Conservation (phyloP, 495 filamentous ascomycete species). For the Penicillium crystallinum region DNA sequence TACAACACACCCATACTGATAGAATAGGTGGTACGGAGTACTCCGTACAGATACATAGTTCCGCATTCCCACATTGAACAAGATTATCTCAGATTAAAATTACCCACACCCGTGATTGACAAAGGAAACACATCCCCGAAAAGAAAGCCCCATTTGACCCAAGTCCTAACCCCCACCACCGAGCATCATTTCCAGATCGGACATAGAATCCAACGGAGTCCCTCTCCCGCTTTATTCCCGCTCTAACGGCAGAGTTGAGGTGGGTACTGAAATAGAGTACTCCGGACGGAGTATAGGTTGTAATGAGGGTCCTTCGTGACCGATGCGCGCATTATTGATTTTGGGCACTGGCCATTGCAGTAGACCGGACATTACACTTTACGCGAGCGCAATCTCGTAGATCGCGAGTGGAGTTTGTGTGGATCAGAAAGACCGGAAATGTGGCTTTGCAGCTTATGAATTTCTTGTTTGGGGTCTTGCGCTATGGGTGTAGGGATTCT, state of each 20-base stretch:
- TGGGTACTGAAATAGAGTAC: background rate
- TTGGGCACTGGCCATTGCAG: conserved; percentile 1
- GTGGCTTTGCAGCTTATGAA: background rate
- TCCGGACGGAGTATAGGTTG: too few species aligned
- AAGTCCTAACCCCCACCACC: background rate
- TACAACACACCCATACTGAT: background rate
- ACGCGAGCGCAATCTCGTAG: background rate
- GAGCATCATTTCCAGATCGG: conserved; percentile 6
- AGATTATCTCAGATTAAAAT: too few species aligned
- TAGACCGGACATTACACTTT: background rate
- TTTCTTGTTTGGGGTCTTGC: too few species aligned
- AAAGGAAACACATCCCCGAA: background rate
- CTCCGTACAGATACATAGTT: background rate
- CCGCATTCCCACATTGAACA: background rate
- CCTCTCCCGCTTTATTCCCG: background rate
- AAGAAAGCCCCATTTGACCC: background rate
- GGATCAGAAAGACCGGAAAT: background rate
- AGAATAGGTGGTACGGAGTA: background rate
- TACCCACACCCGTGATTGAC: background rate
- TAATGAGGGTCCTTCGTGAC: too few species aligned
- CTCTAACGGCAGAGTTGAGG: background rate
- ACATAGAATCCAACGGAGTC: background rate
- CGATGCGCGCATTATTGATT: conserved; percentile 1
- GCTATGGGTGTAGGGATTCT: too few species aligned
- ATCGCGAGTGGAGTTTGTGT: background rate